A percentile compares a stretch with the other conserved stretches of the same genome.
These are phyloP conservation scores for Haberlea rhodopensis DNA, from an alignment of 257 asterid genomes.

Conservation along the genomic window DNA sequence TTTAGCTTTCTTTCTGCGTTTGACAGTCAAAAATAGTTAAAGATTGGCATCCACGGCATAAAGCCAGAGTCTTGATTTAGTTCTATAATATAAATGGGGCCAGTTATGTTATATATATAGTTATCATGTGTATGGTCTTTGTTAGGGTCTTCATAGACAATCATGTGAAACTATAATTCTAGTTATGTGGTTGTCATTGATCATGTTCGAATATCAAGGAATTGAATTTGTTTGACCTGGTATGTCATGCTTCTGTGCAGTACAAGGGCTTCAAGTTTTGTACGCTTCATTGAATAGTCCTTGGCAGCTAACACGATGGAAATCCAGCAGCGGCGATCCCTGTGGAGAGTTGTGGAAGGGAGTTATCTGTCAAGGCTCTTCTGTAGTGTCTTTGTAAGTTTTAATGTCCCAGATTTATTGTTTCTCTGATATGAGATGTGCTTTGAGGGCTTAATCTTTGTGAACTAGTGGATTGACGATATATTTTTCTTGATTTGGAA, in stretches of 20 bases:
- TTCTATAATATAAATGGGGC: background rate
- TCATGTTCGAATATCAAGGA: conserved; percentile 17
- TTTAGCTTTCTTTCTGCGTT: conserved; percentile 16
- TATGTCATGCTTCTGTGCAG: conserved; percentile 41
- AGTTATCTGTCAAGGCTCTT: conserved; percentile 70
- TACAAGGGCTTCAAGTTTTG: conserved; percentile 80
- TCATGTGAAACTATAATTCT: conserved; percentile 4
- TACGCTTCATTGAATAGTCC: conserved; percentile 76
- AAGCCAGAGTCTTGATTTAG: conserved; percentile 3
- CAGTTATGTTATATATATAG: background rate
- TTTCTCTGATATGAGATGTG: conserved; percentile 15
- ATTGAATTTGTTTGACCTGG: conserved; percentile 21
- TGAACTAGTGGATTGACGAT: conserved; percentile 12
- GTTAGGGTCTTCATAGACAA: conserved; percentile 12
- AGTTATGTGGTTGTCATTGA: conserved; percentile 16
- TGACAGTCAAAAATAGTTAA: conserved; percentile 24
- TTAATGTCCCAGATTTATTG: conserved; percentile 11
- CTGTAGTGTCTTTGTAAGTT: conserved; percentile 82
- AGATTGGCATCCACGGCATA: conserved; percentile 8
- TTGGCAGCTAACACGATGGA: conserved; percentile 77
- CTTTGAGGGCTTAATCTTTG: conserved; percentile 10
- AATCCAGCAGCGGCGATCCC: conserved; percentile 85
- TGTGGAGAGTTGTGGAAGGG: conserved; percentile 96
- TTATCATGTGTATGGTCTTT: background rate
- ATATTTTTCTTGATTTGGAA: conserved; percentile 32